Percentiles rank a stretch among this genome's conserved stretches.
Conservation (phyloP, 306 rosid species). For the Gleditsia sinensis region DNA sequence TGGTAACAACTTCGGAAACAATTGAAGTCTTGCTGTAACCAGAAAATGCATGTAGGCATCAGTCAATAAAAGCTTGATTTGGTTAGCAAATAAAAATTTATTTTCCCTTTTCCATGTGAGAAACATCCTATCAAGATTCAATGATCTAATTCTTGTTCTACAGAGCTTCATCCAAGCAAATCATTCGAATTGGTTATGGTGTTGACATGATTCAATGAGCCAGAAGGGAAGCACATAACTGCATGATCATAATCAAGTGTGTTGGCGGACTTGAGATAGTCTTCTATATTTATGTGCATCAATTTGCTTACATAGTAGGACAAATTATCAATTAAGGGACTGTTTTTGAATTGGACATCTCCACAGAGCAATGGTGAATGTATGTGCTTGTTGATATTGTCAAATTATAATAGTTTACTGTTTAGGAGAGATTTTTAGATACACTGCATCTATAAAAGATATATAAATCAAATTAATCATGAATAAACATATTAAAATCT, state of each 20-base stretch:
- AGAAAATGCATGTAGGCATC: not conserved
- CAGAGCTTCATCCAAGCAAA: not conserved
- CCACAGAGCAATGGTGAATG: not conserved
- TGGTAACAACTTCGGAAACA: not conserved
- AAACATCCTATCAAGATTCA: not conserved
- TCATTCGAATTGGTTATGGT: not conserved
- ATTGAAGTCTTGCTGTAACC: not conserved
- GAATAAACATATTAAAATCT: too few species aligned
- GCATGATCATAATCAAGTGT: not conserved
- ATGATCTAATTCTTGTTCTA: not conserved
- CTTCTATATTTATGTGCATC: not conserved
- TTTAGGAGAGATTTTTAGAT: too few species aligned
- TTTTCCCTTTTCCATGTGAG: not conserved
- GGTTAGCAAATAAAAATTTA: too few species aligned
- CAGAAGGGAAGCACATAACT: not conserved
- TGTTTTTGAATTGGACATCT: not conserved
- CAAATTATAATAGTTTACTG: not conserved
- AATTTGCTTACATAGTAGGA: not conserved
- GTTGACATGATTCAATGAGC: slow-evolving; percentile 5
- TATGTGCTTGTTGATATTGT: not conserved
- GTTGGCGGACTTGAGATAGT: not conserved
- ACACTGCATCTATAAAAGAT: too few species aligned
- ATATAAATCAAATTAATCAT: too few species aligned
- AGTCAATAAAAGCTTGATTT: not conserved
- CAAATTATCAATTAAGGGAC: not conserved